These are phyloP conservation scores for Candolleomyces aberdarensis DNA, from an alignment of 768 basidiomycete species.

Conservation along the genomic window DNA sequence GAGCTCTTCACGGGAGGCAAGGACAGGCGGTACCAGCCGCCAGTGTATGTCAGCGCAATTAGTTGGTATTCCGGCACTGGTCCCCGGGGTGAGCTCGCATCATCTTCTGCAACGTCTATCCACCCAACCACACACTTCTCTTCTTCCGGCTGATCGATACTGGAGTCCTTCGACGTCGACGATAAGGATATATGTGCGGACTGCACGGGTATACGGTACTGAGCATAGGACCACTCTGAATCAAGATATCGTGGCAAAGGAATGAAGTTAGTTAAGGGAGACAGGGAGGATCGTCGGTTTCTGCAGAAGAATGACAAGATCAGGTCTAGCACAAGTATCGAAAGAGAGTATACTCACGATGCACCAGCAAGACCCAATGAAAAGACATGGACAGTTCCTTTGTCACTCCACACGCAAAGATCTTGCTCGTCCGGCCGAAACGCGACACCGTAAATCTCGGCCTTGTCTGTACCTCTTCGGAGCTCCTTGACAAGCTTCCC, in stretches of 20 bases:
- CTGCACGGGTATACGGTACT: conserved; percentile 84
- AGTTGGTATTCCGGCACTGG: conserved; percentile 62
- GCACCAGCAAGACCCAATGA: conserved; percentile 63
- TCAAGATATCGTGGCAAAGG: conserved; percentile 88
- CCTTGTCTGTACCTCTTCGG: conserved; percentile 83
- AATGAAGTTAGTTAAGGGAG: conserved; percentile 74
- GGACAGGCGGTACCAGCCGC: conserved; percentile 89
- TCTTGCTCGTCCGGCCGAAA: conserved; percentile 86
- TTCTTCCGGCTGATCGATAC: conserved; percentile 65
- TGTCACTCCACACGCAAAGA: conserved; percentile 91
- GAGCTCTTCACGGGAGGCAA: conserved; percentile 38
- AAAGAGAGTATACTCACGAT: conserved; percentile 46
- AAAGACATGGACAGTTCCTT: conserved; percentile 91
- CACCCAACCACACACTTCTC: conserved; percentile 88
- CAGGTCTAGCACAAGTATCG: not conserved
- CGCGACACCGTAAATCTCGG: conserved; percentile 87
- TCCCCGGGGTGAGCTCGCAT: conserved; percentile 12
- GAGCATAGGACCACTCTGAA: conserved; percentile 96
- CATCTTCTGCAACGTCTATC: conserved; percentile 55
- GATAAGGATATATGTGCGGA: conserved; percentile 79
- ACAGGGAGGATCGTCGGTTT: conserved; percentile 83
- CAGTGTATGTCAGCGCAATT: conserved; percentile 80
- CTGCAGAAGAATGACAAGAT: conserved; percentile 31
- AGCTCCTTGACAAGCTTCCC: conserved; percentile 79
- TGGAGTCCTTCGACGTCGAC: conserved; percentile 32